Base-by-base conservation (phyloP, 1,139 yeast genomes). In the Pichia sp. region DNA sequence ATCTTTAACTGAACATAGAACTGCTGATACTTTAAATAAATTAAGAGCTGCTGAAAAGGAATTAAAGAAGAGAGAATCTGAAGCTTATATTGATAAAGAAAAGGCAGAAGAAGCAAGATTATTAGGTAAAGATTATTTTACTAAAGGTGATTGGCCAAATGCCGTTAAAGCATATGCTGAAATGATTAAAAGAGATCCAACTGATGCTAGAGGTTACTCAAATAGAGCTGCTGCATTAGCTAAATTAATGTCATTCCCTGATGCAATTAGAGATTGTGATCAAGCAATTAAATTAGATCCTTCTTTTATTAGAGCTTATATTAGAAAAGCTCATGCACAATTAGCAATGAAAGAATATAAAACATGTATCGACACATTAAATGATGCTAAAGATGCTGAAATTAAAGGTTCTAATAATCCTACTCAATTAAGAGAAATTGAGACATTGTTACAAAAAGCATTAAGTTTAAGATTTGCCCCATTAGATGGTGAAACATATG, bases 171-270 rank as follows among this genome's bases (percentile, higher is more conserved):
- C 95, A 9, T 94, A 94, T 71, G 75, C 95, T 45, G 98, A 94
- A 70, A 92, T 94, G 88, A 76, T 90, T 62, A 87, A 89, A 72
- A 85, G 99, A 66, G 90, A 94, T 3, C 99, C 99, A 51, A 81
- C 83, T 51, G 98, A 94, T 68, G 95, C 96, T 35, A 82, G 97
- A 69, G 98, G 97, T 48, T 94, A 90, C 69, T 89, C 96, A 42
- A 94, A 94, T 73, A 86, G 98, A 70, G 98, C 99, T 48, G 98
- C 98, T 39, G 96, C 96, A 1, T 79, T 86, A 65, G 82, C 95
- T 47, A 94, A 94, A 69, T 78, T 94, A 58, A 81, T 92, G 85
- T 87, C 97, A 26, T 92, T 90, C 86, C 97, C 97, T 37, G 98
- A 90, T 61, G 97, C 96, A 11, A 83, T 94, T 53, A 78, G 78